A percentile compares a stretch with the other conserved stretches of the same genome.
phyloP scores from a whole-genome alignment of 2,329 filamentous ascomycete species.

The Exophiala lecanii-corni region DNA sequence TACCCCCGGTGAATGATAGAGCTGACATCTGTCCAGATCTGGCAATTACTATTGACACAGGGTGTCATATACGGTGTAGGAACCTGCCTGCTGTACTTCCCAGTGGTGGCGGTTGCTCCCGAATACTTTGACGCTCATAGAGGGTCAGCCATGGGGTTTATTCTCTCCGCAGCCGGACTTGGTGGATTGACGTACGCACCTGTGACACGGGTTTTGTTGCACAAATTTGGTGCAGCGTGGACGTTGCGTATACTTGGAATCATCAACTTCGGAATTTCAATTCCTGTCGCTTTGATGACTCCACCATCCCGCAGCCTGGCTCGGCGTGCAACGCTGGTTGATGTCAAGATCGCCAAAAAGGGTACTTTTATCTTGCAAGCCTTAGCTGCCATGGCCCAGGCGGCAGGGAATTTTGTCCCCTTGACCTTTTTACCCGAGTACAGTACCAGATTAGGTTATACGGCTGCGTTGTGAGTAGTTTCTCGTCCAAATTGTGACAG shows the following conservation, averaged over 20 bases:
- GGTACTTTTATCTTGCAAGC: constrained; percentile 37
- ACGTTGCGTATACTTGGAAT: constrained; percentile 29
- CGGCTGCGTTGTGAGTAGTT: constrained; percentile 20
- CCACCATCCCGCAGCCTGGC: constrained; percentile 21
- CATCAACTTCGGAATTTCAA: constrained; percentile 28
- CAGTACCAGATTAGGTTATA: constrained; percentile 37
- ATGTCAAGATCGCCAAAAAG: constrained; percentile 33
- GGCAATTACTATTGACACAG: constrained; percentile 58
- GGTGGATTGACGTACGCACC: constrained; percentile 54
- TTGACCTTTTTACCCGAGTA: constrained; percentile 39
- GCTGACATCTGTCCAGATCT: too few species aligned
- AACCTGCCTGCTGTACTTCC: constrained; percentile 59
- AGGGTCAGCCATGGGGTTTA: constrained; percentile 57
- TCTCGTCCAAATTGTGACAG: too few species aligned
- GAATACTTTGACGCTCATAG: constrained; percentile 59
- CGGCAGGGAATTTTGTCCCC: constrained; percentile 37
- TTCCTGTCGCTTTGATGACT: constrained; percentile 31
- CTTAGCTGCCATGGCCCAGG: constrained; percentile 34
- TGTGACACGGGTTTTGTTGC: constrained; percentile 30
- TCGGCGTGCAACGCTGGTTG: constrained; percentile 31
- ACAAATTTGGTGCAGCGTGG: constrained; percentile 35
- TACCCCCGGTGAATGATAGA: too few species aligned
- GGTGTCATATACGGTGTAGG: constrained; percentile 59
- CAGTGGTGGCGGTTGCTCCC: constrained; percentile 51
- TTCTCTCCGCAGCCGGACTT: constrained; percentile 54